phyloP scores from a whole-genome alignment of 331 rosid species.

The Phaseolus coccineus region DNA sequence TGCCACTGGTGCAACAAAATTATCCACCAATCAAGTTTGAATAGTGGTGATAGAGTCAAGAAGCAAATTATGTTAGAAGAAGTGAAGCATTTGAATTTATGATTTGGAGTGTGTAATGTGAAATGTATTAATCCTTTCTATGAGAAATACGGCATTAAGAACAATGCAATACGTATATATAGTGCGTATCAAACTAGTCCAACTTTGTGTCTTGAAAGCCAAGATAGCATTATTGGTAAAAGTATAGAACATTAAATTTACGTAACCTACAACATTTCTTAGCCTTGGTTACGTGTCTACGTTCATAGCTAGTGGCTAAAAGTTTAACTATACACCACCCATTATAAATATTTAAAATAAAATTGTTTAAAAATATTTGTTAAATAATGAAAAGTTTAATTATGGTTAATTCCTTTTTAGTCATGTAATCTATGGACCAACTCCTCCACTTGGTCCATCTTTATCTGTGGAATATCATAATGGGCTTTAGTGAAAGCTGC shows the following conservation, averaged over 20 bases:
- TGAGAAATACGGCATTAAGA: conserved; percentile 12
- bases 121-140: neutral
- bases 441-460: conserved; percentile 1
- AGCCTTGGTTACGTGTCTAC: neutral
- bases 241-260: conserved; percentile 3
- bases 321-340: neutral
- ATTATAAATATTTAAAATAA: neutral
- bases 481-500: conserved; percentile 6
- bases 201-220: conserved; percentile 31
- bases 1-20: conserved; percentile 21
- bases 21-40: conserved; percentile 48
- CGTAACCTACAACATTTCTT: neutral
- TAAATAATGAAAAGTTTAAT: neutral
- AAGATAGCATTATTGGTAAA: neutral
- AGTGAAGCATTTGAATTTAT: neutral
- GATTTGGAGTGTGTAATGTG: neutral
- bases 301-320: neutral
- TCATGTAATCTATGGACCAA: neutral
- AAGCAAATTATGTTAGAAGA: neutral
- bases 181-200: neutral
- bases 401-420: neutral
- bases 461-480: neutral
- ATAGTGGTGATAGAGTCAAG: conserved; percentile 32
- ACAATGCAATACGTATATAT: neutral
- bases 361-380: too few relatives aligned